Conservation (phyloP, 345 rosid genomes). For the Cochlearia excelsa region DNA sequence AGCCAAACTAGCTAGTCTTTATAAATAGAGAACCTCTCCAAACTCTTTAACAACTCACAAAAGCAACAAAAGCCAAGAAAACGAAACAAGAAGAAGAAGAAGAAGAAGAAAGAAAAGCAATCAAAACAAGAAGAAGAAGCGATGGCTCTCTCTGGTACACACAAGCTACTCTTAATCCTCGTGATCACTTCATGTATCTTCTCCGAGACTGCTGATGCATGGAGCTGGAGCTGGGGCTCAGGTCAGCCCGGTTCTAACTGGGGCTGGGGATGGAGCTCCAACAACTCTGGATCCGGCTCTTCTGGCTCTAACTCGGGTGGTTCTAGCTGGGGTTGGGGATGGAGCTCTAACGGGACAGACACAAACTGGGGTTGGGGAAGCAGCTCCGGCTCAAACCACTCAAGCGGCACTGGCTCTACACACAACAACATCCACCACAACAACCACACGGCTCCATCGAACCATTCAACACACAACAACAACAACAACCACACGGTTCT, state of each 20-base stretch:
- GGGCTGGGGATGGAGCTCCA: conserved; percentile 24
- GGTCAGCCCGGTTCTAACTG: conserved; percentile 12
- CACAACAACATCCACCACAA: not conserved
- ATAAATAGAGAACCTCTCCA: not conserved
- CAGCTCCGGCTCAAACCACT: conserved; percentile 15
- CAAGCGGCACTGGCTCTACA: conserved; percentile 5
- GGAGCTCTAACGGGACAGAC: conserved; percentile 14
- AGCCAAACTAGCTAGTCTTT: not conserved
- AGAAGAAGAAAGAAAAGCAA: not conserved
- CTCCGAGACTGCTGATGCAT: conserved; percentile 7
- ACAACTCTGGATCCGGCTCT: conserved; percentile 8
- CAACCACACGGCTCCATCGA: not conserved
- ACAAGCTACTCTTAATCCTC: conserved; percentile 8
- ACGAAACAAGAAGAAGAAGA: not conserved
- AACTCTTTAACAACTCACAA: not conserved
- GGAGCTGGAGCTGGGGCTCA: conserved; percentile 20
- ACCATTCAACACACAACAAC: conserved; percentile 8
- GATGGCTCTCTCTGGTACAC: conserved; percentile 4
- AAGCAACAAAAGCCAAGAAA: not conserved
- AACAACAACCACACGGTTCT: conserved; percentile 8
- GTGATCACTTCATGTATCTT: conserved; percentile 10
- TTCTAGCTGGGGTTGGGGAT: conserved; percentile 20
- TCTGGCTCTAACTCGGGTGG: conserved; percentile 8
- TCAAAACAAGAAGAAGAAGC: conserved; percentile 2
- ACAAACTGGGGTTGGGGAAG: conserved; percentile 18